Conservation (phyloP, 179 eudicot species). For the Actinidia arguta region DNA sequence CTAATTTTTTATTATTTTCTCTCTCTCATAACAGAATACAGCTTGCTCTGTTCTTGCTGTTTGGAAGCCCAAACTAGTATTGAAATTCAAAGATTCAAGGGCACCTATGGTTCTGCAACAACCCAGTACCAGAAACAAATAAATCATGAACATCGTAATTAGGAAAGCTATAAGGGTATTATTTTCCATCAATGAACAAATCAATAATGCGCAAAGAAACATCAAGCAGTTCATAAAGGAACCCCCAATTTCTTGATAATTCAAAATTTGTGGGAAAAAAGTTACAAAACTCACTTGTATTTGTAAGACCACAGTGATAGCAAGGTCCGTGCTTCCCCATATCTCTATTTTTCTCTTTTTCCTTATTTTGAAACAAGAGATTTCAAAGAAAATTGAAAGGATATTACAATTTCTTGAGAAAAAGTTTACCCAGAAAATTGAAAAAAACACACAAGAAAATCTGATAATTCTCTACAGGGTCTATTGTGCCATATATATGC, state of each 20-base stretch:
- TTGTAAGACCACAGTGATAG: conserved; percentile 99
- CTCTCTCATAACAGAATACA: too few relatives aligned
- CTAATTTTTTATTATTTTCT: too few relatives aligned
- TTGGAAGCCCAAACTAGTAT: conserved; percentile 5
- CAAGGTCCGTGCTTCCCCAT: conserved; percentile 99
- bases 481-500: conserved; percentile 31
- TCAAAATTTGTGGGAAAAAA: conserved; percentile 15
- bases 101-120: too few relatives aligned
- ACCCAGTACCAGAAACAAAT: too few relatives aligned
- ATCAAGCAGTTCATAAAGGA: too few relatives aligned
- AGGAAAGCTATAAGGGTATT: too few relatives aligned
- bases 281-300: conserved; percentile 57
- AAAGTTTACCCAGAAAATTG: neutral
- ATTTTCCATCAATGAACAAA: conserved; percentile 25
- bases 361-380: neutral
- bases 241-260: conserved; percentile 2
- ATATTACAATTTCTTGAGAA: neutral
- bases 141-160: too few relatives aligned
- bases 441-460: conserved; percentile 9
- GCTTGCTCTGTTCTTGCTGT: too few relatives aligned
- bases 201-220: conserved; percentile 13
- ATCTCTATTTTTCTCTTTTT: conserved; percentile 22
- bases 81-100: too few relatives aligned
- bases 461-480: conserved; percentile 35
- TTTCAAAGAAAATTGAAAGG: neutral